Base-by-base conservation (phyloP, 1,284 basidiomycete species). In the Ustilago curta region DNA sequence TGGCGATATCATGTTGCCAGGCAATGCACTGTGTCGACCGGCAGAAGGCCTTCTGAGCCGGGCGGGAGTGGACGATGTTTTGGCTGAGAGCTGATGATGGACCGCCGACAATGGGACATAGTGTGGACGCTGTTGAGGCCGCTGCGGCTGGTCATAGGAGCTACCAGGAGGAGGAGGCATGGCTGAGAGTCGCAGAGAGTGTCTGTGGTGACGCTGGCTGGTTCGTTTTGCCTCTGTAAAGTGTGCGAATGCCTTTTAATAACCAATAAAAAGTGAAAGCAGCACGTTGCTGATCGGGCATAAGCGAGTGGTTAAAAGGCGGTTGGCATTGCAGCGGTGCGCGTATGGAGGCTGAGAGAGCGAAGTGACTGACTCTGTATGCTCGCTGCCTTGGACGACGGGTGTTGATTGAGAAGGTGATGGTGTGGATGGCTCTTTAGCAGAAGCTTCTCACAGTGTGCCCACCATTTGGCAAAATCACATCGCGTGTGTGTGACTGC, bases 81-180 rank as follows among this genome's bases (percentile, higher is more conserved):
- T 55, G 51, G 8, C 27, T 4, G 32, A 3, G 11, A 14, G 21
- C 21, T 27, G 50, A n/a, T 53, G 44, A 9, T 59, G 39, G 31
- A 37, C 42, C 1, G 50, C 59, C 0, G 59, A 59, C 21, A 40
- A 49, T 25, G 66, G 51, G 11, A 69, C 35, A 29, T 69, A 69
- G 51, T 58, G 40, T 2, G 66, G 66, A 50, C 66, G 66, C 31
- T 59, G 56, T 39, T 54, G 59, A 18, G 25, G 7, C 16, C 35
- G 44, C 32, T 35, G 45, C 18, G 45, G 29, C 3, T 61, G 59
- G 31, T 52, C 51, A 18, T 50, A 39, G 9, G 56, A 51, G 25
- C 23, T 48, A 19, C 37, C 35, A 25, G 45, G 31, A 2, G 45
- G 31, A 2, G 59, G 47, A 16, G 40, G 5, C 66, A 69, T 69